Base-by-base conservation (phyloP, 2,329 filamentous ascomycete genomes). In the Hymenoscyphus occultus region DNA sequence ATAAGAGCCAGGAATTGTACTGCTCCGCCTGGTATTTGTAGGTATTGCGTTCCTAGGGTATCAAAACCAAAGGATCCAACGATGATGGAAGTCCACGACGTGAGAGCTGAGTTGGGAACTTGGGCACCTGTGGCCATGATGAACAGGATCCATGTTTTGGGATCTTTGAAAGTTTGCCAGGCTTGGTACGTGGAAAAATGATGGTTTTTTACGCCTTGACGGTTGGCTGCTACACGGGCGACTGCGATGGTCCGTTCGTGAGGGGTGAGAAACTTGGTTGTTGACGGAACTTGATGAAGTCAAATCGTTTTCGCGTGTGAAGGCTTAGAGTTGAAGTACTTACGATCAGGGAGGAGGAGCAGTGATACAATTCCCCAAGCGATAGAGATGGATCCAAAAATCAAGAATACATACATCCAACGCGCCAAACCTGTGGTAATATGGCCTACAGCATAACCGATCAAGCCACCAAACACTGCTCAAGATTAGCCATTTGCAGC, bases 321-420 rank as follows among this genome's bases (percentile, higher is more conserved):
- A n/a, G 40, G n/a, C 5, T 16, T 45, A 22, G 9, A 10, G n/a
- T 5, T 48, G 7, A 19, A n/a, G n/a, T 51, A 12, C 45, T 51
- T 51, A 51, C 45, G 80, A 71, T 83, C 82, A 0, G 83, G 83
- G 19, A 84, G 73, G 66, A 80, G 67, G 71, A 77, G 79, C 39
- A 77, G 73, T 67, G 82, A 81, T 3, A 79, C 60, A 1, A 78
- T 22, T 0, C 39, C 75, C 58, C 19, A 76, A 68, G 64, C 65
- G 59, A 80, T 75, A 39, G 84, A 84, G 64, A 86, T 80, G 67
- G 83, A 81, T 0, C 84, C 80, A 69, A 86, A 85, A 66, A 87
- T 85, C 16, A 86, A 69, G 74, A 86, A 88, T 22, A 86, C 80
- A 65, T 84, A 84, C 79, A 82, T 83, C 83, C 83, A 86, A 31